phyloP scores from a whole-genome alignment of 768 basidiomycete species.

The Panaeolus papilionaceus region DNA sequence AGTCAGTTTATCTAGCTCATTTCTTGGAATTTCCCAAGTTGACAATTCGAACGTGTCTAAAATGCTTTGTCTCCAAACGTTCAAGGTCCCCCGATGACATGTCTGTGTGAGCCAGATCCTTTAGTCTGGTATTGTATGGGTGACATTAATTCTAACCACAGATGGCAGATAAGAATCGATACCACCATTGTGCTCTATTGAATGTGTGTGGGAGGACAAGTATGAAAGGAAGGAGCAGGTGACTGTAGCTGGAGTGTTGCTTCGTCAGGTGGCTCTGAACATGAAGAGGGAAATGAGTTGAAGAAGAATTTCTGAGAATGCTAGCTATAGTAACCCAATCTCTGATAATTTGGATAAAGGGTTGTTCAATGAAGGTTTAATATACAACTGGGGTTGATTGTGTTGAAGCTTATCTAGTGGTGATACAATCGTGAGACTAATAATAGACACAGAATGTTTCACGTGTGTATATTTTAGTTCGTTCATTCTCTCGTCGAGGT shows the following conservation, averaged over 20 bases:
- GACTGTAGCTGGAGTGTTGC: background rate
- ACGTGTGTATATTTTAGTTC: background rate
- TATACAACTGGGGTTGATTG: too few relatives aligned
- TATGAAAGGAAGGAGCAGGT: background rate
- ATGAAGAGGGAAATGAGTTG: background rate
- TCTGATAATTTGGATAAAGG: background rate
- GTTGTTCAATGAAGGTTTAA: background rate
- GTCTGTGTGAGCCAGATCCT: background rate
- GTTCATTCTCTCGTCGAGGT: background rate
- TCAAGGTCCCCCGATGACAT: background rate
- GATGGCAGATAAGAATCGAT: background rate
- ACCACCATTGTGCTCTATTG: background rate
- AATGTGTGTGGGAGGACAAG: background rate
- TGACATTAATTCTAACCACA: background rate
- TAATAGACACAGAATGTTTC: slow-evolving; percentile 1
- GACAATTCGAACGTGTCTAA: background rate
- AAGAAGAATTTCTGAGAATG: background rate
- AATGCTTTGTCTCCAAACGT: background rate
- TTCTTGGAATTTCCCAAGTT: background rate
- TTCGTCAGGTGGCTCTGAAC: background rate
- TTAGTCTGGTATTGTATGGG: background rate
- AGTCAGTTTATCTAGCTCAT: too few relatives aligned
- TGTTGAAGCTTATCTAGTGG: background rate
- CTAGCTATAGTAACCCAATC: background rate
- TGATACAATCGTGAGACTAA: slow-evolving; percentile 12